These are phyloP conservation scores for Tolypocladium ophioglossoides DNA, from an alignment of 2,329 filamentous ascomycete genomes.

Conservation along the genomic window DNA sequence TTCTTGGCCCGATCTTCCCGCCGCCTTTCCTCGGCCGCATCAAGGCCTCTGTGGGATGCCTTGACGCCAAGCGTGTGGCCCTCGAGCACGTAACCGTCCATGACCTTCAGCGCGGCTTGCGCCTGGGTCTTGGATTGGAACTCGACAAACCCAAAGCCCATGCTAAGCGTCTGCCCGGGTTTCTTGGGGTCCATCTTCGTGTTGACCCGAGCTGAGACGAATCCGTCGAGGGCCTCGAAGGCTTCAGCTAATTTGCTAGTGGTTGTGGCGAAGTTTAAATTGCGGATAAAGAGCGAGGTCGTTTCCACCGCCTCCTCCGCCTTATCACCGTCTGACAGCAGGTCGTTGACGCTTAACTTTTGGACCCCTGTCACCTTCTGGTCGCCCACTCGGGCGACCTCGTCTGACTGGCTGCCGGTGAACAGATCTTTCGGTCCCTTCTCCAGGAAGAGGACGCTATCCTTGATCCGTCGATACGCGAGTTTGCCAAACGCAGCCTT, in stretches of 20 bases:
- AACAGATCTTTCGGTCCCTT: conserved; percentile 85
- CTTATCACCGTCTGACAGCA: conserved; percentile 48
- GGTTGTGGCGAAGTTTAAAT: conserved; percentile 85
- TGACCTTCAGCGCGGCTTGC: conserved; percentile 66
- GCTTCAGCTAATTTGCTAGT: conserved; percentile 63
- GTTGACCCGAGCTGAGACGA: conserved; percentile 82
- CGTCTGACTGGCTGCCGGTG: conserved; percentile 17
- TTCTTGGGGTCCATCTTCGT: conserved; percentile 90
- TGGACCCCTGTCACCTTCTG: conserved; percentile 30
- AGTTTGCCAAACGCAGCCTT: conserved; percentile 75
- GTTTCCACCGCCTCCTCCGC: conserved; percentile 49
- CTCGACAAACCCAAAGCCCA: conserved; percentile 95
- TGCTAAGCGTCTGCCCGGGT: conserved; percentile 77
- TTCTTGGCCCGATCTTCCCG: conserved; percentile 79
- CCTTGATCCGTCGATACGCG: conserved; percentile 83
- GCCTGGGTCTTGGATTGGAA: conserved; percentile 73
- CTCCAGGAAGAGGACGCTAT: conserved; percentile 84
- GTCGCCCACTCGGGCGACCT: conserved; percentile 17
- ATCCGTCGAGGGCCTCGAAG: conserved; percentile 76
- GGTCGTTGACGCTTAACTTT: conserved; percentile 58
- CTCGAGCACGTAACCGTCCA: conserved; percentile 84
- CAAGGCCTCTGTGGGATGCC: conserved; percentile 74
- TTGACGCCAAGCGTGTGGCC: conserved; percentile 78
- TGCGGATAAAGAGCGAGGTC: conserved; percentile 84
- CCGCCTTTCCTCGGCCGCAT: conserved; percentile 78